Conservation (phyloP, 257 asterid genomes). For the Solanum stenotomum region DNA sequence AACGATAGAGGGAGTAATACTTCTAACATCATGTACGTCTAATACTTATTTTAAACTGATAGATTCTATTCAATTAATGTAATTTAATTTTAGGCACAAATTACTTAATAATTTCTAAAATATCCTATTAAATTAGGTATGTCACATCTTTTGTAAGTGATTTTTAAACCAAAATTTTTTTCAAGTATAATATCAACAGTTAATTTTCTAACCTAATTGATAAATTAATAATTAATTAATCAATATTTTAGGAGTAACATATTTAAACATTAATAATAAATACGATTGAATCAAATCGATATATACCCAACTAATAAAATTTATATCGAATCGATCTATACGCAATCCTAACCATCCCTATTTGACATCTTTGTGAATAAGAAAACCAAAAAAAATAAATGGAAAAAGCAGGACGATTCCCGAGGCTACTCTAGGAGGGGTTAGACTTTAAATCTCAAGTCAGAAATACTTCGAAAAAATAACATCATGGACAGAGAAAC, state of each 20-base stretch:
- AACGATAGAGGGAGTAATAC: no score
- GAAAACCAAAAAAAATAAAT: neutral
- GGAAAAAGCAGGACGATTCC: neutral
- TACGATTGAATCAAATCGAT: no score
- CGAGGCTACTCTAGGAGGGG: neutral
- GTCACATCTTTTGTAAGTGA: neutral
- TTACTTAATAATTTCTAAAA: neutral
- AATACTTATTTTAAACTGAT: neutral
- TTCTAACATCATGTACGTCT: neutral
- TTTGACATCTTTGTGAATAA: neutral
- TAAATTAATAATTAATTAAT: neutral
- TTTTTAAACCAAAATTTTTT: neutral
- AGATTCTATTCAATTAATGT: neutral
- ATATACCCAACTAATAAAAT: no score
- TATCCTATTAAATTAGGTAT: neutral
- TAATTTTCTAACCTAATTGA: neutral
- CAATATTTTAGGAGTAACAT: neutral
- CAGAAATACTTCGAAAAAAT: neutral
- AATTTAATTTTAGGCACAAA: neutral
- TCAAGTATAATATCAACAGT: neutral
- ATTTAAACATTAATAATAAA: neutral
- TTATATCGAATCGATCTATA: no score
- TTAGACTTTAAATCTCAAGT: neutral
- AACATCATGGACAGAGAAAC: neutral
- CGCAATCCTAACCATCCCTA: accelerated